Base-by-base conservation (phyloP, 2,329 filamentous ascomycete genomes). In the Fusarium sp. region DNA sequence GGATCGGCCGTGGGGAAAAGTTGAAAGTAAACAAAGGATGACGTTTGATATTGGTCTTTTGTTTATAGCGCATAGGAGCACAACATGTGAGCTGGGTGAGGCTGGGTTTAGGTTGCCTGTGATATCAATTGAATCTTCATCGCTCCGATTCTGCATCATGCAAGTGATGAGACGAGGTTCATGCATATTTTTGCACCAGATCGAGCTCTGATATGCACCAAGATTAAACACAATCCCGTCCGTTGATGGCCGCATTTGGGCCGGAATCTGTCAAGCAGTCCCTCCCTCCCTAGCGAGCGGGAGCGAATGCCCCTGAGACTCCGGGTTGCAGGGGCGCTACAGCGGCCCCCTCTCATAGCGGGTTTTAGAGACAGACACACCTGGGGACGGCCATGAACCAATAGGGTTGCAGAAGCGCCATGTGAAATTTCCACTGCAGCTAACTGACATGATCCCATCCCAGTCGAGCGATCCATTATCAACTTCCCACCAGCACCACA, bases 21-120 rank as follows among this genome's bases (percentile, higher is more conserved):
- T 28, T 42, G 58, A 62, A 74, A 67, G 72, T 74, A 74, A 75
- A 74, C 72, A 75, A 74, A 72, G 51, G 69, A 74, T 74, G 72
- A 74, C 72, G 72, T 73, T 73, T n/a, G 56, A 61, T 51, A 31
- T 67, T 71, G 47, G 45, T 47, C 42, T 44, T 68, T 73, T 73
- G 62, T 73, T 74, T 70, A 74, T 73, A 26, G 65, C 69, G 69
- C 72, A 68, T 61, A 30, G 30, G 31, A 63, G 38, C 41, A 65
- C 63, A 47, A 9, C 55, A 42, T 48, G 18, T 47, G 35, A 45
- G 41, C 15, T 53, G 38, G 35, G 45, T 48, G 54, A 60, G 33
- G 36, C 41, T 41, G 24, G 31, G n/a, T 24, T 47, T 20, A 20
- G 30, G 30, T 18, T 39, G 39, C 41, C 41, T 55, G 26, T 14